Base-by-base conservation (phyloP, 371 early-diverging fungal genomes). In the Saksenaea vasiformis region DNA sequence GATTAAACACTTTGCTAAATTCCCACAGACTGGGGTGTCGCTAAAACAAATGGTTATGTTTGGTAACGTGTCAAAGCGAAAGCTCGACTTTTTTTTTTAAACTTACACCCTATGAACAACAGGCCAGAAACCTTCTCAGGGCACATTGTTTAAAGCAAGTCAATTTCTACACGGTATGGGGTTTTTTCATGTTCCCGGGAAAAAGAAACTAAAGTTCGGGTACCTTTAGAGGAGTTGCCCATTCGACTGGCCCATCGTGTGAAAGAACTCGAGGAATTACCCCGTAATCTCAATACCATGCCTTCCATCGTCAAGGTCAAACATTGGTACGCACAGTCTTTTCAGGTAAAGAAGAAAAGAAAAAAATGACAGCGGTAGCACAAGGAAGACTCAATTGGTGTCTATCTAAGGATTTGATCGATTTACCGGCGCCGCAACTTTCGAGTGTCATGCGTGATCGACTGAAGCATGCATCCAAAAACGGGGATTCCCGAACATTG, bases 201-300 rank as follows among this genome's bases (percentile, higher is more conserved):
- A 15, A 5, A 2, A 31, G 5, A 15, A 34, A 54, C 35, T 31
- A 24, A n/a, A 64, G 13, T 36, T n/a, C 7, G 8, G 13, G 54
- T 37, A 31, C 31, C 31, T 38, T 5, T 27, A 81, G 91, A 95
- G 82, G 98, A 98, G 75, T 78, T 98, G 47, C 97, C 97, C 15
- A 93, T 98, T 62, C 91, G 98, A 13, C 79, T 98, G n/a, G 97
- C 98, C 0, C 95, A 95, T 68, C 87, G 98, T 39, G 97, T 97
- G 15, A 95, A 95, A 47, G 98, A 98, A 73, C 85, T 98, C 38
- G 97, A 96, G 56, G 88, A 90, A 61, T 82, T 97, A 26, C 98
- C 98, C 0, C 82, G 91, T 64, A 85, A 84, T 65, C 83, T 98
- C 22, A 90, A 89, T 59, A 85, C 91, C 24, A 96, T 95, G 96